Base-by-base conservation (phyloP, 257 asterid species). In the Ligustrum vulgare region DNA sequence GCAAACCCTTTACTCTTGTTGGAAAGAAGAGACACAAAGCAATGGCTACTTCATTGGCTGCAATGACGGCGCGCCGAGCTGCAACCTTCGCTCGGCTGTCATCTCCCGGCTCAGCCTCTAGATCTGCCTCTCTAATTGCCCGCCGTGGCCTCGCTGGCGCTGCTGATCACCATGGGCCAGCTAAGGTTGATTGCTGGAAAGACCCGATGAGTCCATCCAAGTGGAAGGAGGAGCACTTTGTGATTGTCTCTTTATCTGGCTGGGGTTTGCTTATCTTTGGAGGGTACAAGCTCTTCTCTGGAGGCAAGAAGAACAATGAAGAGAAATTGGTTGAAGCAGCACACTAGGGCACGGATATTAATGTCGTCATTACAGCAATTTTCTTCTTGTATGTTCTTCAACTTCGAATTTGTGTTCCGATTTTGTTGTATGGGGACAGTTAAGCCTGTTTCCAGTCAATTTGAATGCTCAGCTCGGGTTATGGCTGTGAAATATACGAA, bases 171-270 rank as follows among this genome's bases (percentile, higher is more conserved):
- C 97, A 90, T 82, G 98, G 90, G 51, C 89, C 96, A 35, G 86
- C 90, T 0, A 93, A 58, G 86, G 79, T 89, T 70, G 75, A 89
- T 71, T 73, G 72, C 79, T 93, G 98, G 98, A 67, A 86, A 75
- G 94, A 91, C 9, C 98, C 98, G 25, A 82, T 73, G 93, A 90
- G 83, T 77, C 98, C 98, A 20, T 81, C 93, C 2, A 83, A 86
- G 67, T 93, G 98, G 97, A 93, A 89, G 87, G 97, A 91, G 79
- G 97, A 93, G 82, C 97, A 93, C 43, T 88, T 93, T 80, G 96
- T 91, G 77, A 86, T 93, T 71, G 92, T 87, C 77, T 93, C 92
- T 69, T 80, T 89, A 79, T 18, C 96, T 56, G 98, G 97, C 72
- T 91, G 95, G 97, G 91, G 88, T 62, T 78, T 88, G 82, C 80